These are phyloP conservation scores for Sicyos edulis DNA, from an alignment of 306 rosid species.

Conservation along the genomic window DNA sequence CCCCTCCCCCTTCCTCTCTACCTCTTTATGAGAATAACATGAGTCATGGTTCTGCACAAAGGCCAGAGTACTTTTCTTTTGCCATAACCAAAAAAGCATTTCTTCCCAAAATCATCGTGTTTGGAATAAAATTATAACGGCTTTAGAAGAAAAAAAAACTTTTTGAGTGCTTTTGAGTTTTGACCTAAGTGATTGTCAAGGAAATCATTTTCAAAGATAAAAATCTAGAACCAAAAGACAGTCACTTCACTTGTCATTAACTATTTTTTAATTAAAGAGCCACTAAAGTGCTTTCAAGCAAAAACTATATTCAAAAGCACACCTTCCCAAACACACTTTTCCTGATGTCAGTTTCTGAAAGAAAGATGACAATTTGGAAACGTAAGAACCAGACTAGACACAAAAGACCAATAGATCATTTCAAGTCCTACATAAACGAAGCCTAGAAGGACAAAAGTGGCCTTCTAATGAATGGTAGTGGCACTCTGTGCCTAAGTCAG, in stretches of 20 bases:
- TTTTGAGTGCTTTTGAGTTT: background rate
- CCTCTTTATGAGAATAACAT: too few relatives aligned
- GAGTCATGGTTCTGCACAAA: too few relatives aligned
- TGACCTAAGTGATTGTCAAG: background rate
- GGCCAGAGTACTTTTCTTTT: too few relatives aligned
- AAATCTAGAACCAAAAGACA: background rate
- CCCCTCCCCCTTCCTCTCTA: too few relatives aligned
- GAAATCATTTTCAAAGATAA: background rate
- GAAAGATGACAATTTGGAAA: conserved; percentile 4
- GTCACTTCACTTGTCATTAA: background rate
- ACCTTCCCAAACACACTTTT: background rate
- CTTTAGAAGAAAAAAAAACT: background rate
- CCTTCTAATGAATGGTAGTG: conserved; percentile 18
- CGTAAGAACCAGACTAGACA: background rate
- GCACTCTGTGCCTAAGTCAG: conserved; percentile 18
- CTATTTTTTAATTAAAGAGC: background rate
- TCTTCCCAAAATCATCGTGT: too few relatives aligned
- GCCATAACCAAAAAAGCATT: too few relatives aligned
- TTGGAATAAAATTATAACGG: too few relatives aligned
- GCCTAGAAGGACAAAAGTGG: background rate
- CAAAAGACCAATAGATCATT: conserved; percentile 1
- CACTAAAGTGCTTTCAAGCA: background rate
- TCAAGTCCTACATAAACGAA: background rate
- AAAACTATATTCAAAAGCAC: background rate
- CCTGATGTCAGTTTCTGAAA: background rate